Conservation (phyloP, 352 stramenopile species). For the Saprolegnia diclina region DNA sequence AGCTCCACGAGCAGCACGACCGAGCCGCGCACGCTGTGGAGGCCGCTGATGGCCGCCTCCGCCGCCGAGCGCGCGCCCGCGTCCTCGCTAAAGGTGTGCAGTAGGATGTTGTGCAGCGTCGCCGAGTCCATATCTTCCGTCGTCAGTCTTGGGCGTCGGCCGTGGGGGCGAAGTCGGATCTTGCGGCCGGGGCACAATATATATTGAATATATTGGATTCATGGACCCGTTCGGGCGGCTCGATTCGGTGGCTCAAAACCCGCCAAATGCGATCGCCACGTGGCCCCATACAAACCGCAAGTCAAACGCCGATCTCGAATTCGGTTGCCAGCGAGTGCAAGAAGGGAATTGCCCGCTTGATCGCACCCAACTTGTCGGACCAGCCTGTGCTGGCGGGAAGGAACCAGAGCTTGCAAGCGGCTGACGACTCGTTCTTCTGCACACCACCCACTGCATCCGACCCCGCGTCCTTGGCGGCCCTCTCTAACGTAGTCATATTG, state of each 20-base stretch:
- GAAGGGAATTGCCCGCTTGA: background rate
- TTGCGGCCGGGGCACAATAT: background rate
- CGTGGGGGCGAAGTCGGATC: background rate
- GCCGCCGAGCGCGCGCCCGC: slow-evolving; percentile 61
- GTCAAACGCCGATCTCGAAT: background rate
- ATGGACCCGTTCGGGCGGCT: background rate
- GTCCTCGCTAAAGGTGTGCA: slow-evolving; percentile 82
- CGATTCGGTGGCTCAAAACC: background rate
- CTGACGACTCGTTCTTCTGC: background rate
- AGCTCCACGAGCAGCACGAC: slow-evolving; percentile 83
- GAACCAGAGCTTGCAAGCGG: too few relatives aligned
- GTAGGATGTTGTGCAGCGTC: slow-evolving; percentile 83
- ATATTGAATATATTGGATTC: background rate
- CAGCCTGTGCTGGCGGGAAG: background rate
- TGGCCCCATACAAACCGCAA: background rate
- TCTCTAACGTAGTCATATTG: background rate
- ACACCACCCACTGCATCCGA: background rate
- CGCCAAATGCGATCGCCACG: background rate
- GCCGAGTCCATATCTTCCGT: slow-evolving; percentile 68
- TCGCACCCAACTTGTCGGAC: background rate
- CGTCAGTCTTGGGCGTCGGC: background rate
- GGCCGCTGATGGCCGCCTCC: slow-evolving; percentile 61
- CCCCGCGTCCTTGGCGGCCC: too few relatives aligned
- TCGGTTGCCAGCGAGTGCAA: background rate
- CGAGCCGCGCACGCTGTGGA: slow-evolving; percentile 68